Evolutionary conservation across 2,329 filamentous ascomycete genomes (phyloP).

Genomic region (Graphium sp.): DNA sequence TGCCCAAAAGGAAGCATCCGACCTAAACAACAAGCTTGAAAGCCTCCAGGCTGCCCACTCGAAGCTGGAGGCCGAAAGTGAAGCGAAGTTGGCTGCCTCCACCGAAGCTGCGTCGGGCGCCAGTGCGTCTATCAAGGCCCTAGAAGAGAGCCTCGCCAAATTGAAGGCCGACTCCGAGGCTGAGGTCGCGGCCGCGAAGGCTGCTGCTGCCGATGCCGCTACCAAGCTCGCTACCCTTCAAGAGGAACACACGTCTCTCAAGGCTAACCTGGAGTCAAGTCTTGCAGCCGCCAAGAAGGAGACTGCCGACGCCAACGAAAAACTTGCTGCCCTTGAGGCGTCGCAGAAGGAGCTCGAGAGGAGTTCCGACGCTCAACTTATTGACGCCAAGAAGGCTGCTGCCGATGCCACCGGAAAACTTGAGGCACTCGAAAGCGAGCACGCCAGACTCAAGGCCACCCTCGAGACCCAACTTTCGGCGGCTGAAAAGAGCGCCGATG

Average conservation of each 20-base stretch:
- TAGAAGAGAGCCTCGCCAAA: conserved; percentile 12
- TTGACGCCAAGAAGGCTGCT: conserved; percentile 6
- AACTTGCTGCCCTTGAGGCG: conserved; percentile 8
- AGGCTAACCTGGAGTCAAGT: conserved; percentile 10
- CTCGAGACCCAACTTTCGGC: conserved; percentile 12
- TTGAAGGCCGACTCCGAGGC: conserved; percentile 15
- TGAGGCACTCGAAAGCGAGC: conserved; percentile 4
- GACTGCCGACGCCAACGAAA: conserved; percentile 11
- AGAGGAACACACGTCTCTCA: conserved; percentile 9
- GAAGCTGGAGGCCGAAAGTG: conserved; percentile 13
- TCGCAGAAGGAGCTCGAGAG: conserved; percentile 11
- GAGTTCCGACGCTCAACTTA: conserved; percentile 14
- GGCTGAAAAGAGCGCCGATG: conserved; percentile 11
- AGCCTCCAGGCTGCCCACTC: conserved; percentile 9
- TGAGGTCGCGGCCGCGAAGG: conserved; percentile 13
- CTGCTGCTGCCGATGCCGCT: conserved; percentile 5
- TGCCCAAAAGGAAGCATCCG: conserved; percentile 14
- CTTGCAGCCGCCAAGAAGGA: conserved; percentile 14
- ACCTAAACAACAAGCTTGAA: conserved; percentile 14
- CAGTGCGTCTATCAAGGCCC: conserved; percentile 11
- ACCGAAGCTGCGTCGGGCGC: conserved; percentile 13
- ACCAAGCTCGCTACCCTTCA: conserved; percentile 8
- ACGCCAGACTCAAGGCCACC: conserved; percentile 8
- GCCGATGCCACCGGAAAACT: conserved; percentile 6
- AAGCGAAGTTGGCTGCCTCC: conserved; percentile 11